phyloP scores from a whole-genome alignment of 306 rosid genomes.

The Casuarina cunninghamiana region DNA sequence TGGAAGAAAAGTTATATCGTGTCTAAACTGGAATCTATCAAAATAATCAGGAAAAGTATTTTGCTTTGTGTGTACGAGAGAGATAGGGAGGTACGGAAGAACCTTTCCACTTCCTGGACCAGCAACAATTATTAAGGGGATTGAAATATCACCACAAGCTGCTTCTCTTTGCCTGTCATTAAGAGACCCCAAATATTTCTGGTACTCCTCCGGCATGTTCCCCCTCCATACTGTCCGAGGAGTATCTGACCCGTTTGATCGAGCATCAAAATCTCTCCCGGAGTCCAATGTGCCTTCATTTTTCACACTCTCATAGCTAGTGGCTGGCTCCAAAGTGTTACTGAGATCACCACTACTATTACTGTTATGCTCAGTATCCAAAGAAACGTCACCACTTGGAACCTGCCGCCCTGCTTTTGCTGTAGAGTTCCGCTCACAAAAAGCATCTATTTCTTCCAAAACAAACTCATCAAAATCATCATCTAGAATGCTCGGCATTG shows the following conservation, averaged over 20 bases:
- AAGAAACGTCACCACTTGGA: slow-evolving; percentile 11
- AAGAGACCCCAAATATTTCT: slow-evolving; percentile 57
- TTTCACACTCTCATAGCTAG: slow-evolving; percentile 25
- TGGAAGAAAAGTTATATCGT: background rate
- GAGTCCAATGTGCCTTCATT: slow-evolving; percentile 28
- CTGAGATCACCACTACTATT: slow-evolving; percentile 20
- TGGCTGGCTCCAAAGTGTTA: slow-evolving; percentile 15
- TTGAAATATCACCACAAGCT: slow-evolving; percentile 71
- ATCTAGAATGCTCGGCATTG: slow-evolving; percentile 33
- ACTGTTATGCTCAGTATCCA: slow-evolving; percentile 21
- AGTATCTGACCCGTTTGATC: slow-evolving; percentile 26
- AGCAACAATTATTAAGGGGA: slow-evolving; percentile 82
- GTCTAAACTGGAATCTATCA: background rate
- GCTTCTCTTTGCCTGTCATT: slow-evolving; percentile 91
- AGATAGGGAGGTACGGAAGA: slow-evolving; percentile 7
- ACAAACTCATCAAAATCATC: slow-evolving; percentile 69
- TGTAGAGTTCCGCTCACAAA: slow-evolving; percentile 58
- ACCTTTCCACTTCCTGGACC: slow-evolving; percentile 99
- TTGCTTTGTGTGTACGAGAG: background rate
- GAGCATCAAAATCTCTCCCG: slow-evolving; percentile 28
- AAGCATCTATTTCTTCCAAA: slow-evolving; percentile 65
- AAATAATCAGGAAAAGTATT: slow-evolving; percentile 12
- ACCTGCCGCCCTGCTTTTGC: slow-evolving; percentile 29
- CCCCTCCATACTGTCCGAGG: slow-evolving; percentile 25
- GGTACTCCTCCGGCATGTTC: slow-evolving; percentile 73